These are phyloP conservation scores for Trapa bicornis DNA, from an alignment of 345 rosid species.

Conservation along the genomic window DNA sequence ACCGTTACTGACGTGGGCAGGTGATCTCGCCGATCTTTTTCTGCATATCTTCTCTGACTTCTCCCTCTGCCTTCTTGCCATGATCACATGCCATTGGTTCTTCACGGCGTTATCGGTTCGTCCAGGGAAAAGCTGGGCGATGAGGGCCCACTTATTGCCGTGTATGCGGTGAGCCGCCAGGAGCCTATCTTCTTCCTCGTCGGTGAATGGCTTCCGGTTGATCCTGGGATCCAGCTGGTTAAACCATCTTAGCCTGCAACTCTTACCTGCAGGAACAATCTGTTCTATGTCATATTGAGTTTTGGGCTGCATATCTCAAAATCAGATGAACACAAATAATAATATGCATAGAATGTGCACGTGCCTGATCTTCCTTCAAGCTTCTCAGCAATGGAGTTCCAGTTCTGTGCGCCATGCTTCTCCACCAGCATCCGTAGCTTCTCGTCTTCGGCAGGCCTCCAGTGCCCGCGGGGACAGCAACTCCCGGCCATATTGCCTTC, in stretches of 20 bases:
- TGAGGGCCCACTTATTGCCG: slow-evolving; percentile 48
- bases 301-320: too few relatives aligned
- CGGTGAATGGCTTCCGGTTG: slow-evolving; percentile 40
- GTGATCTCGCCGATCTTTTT: slow-evolving; percentile 24
- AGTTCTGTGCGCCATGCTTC: slow-evolving; percentile 53
- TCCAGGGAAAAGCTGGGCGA: slow-evolving; percentile 42
- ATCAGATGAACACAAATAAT: neutral
- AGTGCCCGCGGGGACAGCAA: slow-evolving; percentile 50
- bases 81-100: slow-evolving; percentile 52
- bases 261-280: slow-evolving; percentile 24
- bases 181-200: slow-evolving; percentile 45
- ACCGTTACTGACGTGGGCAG: neutral
- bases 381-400: slow-evolving; percentile 63
- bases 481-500: slow-evolving; percentile 19
- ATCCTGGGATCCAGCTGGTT: slow-evolving; percentile 50
- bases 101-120: slow-evolving; percentile 52
- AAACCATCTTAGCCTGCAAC: slow-evolving; percentile 52
- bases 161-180: slow-evolving; percentile 35
- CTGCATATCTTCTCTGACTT: slow-evolving; percentile 26
- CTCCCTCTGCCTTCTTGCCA: slow-evolving; percentile 43
- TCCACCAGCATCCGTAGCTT: slow-evolving; percentile 54
- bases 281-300: neutral
- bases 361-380: slow-evolving; percentile 68
- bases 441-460: slow-evolving; percentile 66
- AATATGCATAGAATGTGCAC: slow-evolving; percentile 1